A percentile compares a stretch with the other conserved stretches of the same genome.
These are phyloP conservation scores for Filobasidium floriforme DNA, from an alignment of 768 basidiomycete genomes.

Conservation along the genomic window DNA sequence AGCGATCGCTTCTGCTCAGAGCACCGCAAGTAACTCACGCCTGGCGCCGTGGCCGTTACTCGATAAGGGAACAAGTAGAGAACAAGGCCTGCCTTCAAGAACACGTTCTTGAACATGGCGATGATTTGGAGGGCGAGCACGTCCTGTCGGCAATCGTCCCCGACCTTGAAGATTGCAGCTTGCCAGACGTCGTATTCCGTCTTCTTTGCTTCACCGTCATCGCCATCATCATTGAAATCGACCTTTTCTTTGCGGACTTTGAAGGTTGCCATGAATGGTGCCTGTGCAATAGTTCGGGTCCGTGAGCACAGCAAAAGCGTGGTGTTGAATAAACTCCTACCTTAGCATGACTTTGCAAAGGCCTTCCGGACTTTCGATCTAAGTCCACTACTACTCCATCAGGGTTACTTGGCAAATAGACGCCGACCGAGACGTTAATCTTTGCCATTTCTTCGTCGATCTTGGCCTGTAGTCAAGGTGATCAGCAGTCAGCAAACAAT, in stretches of 20 bases:
- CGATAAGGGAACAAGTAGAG: slow-evolving; percentile 92
- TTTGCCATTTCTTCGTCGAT: slow-evolving; percentile 99
- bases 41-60: slow-evolving; percentile 92
- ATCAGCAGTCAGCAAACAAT: slow-evolving; percentile 13
- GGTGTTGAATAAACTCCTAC: slow-evolving; percentile 46
- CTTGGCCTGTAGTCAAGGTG: slow-evolving; percentile 60
- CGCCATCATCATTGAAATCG: slow-evolving; percentile 51
- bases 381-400: slow-evolving; percentile 95
- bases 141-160: slow-evolving; percentile 97
- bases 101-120: slow-evolving; percentile 99
- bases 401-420: slow-evolving; percentile 94
- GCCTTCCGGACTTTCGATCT: slow-evolving; percentile 90
- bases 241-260: slow-evolving; percentile 85
- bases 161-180: slow-evolving; percentile 98
- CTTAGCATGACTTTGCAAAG: slow-evolving; percentile 95
- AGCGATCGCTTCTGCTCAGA: background rate
- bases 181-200: slow-evolving; percentile 78
- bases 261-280: slow-evolving; percentile 99
- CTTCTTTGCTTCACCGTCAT: slow-evolving; percentile 36
- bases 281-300: slow-evolving; percentile 49
- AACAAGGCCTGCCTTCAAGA: slow-evolving; percentile 75
- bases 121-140: slow-evolving; percentile 95
- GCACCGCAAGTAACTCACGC: slow-evolving; percentile 53
- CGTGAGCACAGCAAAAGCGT: background rate
- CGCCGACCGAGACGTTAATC: slow-evolving; percentile 84